A percentile compares a stretch with the other conserved stretches of the same genome.
These are phyloP conservation scores for Flaveria sonorensis DNA, from an alignment of 129 eudicot genomes.

Conservation along the genomic window DNA sequence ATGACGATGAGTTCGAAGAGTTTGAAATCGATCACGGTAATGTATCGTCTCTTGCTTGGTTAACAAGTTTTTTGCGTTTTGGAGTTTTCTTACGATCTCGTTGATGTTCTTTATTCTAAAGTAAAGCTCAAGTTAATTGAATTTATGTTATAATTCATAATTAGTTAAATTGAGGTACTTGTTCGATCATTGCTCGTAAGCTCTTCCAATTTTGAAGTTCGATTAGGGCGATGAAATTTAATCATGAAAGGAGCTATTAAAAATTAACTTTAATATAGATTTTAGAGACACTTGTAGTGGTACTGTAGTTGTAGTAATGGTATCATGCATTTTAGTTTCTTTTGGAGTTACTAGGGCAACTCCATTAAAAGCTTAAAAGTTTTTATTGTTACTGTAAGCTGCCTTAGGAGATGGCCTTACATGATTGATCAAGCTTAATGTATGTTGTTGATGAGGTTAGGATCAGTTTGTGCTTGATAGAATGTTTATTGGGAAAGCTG, in stretches of 20 bases:
- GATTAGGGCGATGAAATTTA: not conserved
- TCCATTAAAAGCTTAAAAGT: not conserved
- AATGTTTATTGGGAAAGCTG: not conserved
- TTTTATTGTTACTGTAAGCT: not conserved
- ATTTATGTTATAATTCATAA: not conserved
- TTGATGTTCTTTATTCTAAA: not conserved
- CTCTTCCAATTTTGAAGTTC: not conserved
- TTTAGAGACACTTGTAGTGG: too few species aligned
- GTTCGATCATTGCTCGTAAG: not conserved
- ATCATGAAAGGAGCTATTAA: not conserved
- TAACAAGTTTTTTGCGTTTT: slow-evolving; percentile 16
- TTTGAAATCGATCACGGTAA: slow-evolving; percentile 75
- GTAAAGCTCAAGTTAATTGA: slow-evolving; percentile 3
- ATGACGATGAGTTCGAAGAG: slow-evolving; percentile 87
- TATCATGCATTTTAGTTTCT: not conserved
- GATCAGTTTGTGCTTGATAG: not conserved
- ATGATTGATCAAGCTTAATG: slow-evolving; percentile 8
- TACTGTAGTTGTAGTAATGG: not conserved
- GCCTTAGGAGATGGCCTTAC: not conserved
- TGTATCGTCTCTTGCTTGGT: not conserved
- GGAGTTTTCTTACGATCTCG: not conserved
- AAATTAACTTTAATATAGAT: not conserved
- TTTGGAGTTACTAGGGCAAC: not conserved
- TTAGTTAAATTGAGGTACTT: not conserved
- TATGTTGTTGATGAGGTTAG: not conserved